These are phyloP conservation scores for Salvia rosmarinus DNA, from an alignment of 257 asterid species.

Conservation along the genomic window DNA sequence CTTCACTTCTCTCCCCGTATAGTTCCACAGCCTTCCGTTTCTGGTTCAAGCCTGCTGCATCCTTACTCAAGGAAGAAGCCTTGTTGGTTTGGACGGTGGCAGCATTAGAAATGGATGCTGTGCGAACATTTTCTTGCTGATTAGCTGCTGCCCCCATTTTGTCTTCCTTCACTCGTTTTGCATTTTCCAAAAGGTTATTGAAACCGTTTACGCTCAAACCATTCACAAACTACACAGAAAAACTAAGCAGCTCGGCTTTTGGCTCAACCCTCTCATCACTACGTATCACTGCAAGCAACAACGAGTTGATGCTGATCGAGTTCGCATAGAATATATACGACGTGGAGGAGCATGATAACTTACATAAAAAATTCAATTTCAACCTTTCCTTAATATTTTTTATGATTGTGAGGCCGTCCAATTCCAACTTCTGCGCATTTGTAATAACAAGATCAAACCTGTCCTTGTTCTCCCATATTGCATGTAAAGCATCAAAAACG, in stretches of 20 bases:
- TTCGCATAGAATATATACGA: not conserved
- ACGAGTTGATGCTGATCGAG: slow-evolving; percentile 5
- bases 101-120: slow-evolving; percentile 23
- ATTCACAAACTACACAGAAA: slow-evolving; percentile 46
- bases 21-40: slow-evolving; percentile 34
- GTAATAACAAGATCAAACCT: slow-evolving; percentile 53
- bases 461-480: slow-evolving; percentile 49
- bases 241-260: slow-evolving; percentile 37
- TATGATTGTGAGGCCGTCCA: slow-evolving; percentile 40
- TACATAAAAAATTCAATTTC: slow-evolving; percentile 48
- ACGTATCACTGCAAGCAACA: slow-evolving; percentile 51
- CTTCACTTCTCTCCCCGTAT: slow-evolving; percentile 28
- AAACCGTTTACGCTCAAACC: slow-evolving; percentile 38
- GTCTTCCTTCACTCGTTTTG: slow-evolving; percentile 39
- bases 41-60: not conserved
- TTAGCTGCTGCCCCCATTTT: slow-evolving; percentile 11
- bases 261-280: slow-evolving; percentile 43
- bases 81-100: slow-evolving; percentile 31
- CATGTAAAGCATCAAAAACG: slow-evolving; percentile 41
- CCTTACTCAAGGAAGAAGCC: slow-evolving; percentile 23
- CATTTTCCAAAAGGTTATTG: slow-evolving; percentile 47
- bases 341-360: slow-evolving; percentile 29
- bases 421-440: slow-evolving; percentile 51
- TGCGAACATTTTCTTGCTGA: slow-evolving; percentile 27
- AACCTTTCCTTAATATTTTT: slow-evolving; percentile 39